Evolutionary conservation across 768 basidiomycete genomes (phyloP).

Genomic region (Kwoniella europaea): DNA sequence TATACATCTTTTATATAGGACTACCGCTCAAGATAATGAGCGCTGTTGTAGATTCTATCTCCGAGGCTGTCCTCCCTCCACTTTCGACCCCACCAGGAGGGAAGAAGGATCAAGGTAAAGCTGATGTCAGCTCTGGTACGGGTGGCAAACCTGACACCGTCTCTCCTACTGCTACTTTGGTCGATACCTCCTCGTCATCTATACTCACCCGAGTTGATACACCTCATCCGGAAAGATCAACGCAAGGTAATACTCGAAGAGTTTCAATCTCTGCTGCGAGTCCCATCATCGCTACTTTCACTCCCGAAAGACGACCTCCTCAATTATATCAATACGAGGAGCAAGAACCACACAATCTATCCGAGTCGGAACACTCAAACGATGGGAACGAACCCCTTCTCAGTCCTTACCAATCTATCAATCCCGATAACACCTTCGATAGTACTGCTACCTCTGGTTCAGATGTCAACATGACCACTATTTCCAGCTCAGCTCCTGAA

Average conservation of each 20-base stretch:
- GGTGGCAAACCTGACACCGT: not conserved
- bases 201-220: constrained; percentile 4
- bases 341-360: not conserved
- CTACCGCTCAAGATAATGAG: constrained; percentile 23
- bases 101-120: not conserved
- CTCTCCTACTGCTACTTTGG: not conserved
- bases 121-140: not conserved
- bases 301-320: not conserved
- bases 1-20: constrained; percentile 19
- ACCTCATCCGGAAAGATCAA: constrained; percentile 16
- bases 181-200: constrained; percentile 6
- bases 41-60: constrained; percentile 14
- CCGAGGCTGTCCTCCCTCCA: constrained; percentile 9
- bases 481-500: constrained; percentile 28
- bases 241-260: not conserved
- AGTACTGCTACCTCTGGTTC: constrained; percentile 12
- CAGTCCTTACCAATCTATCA: not conserved
- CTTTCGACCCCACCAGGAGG: not conserved
- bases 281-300: constrained; percentile 15
- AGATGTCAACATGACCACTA: constrained; percentile 5
- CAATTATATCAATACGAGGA: not conserved
- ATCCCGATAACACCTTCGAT: constrained; percentile 4
- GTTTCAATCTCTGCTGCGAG: constrained; percentile 15
- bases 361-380: constrained; percentile 10
- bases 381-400: constrained; percentile 11